Percentiles rank a stretch among this genome's conserved stretches.
phyloP scores from a whole-genome alignment of 2,329 filamentous ascomycete genomes.

The Westerdykella aurantiaca region DNA sequence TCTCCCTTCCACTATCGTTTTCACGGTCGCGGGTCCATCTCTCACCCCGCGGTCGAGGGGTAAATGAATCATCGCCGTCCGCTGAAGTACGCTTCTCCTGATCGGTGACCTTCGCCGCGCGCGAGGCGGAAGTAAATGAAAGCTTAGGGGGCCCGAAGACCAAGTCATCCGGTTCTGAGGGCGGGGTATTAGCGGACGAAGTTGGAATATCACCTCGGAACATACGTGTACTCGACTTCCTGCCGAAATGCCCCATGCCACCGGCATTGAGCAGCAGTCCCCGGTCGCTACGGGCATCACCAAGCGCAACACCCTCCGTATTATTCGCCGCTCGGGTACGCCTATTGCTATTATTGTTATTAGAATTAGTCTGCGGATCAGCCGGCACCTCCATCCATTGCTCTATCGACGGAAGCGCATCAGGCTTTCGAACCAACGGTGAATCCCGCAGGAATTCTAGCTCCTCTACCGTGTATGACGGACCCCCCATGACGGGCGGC shows the following conservation, averaged over 20 bases:
- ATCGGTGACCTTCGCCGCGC: constrained; percentile 43
- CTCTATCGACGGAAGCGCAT: constrained; percentile 72
- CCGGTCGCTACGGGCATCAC: constrained; percentile 26
- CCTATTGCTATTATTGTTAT: constrained; percentile 19
- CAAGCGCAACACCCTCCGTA: constrained; percentile 24
- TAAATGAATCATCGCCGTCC: constrained; percentile 39
- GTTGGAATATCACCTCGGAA: constrained; percentile 42
- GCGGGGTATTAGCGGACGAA: constrained; percentile 25
- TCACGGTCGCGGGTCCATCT: constrained; percentile 42
- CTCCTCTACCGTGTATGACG: constrained; percentile 65
- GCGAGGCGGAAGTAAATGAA: constrained; percentile 72
- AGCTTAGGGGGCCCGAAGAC: constrained; percentile 79
- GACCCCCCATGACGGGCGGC: constrained; percentile 22
- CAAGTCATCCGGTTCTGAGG: constrained; percentile 67
- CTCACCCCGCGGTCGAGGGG: constrained; percentile 30
- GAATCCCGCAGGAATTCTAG: constrained; percentile 72
- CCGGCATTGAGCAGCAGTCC: constrained; percentile 24
- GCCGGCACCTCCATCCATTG: constrained; percentile 85
- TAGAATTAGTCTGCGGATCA: constrained; percentile 23
- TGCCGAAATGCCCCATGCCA: constrained; percentile 32
- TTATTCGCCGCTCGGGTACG: constrained; percentile 19
- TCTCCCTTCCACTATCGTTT: constrained; percentile 32
- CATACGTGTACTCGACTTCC: constrained; percentile 39
- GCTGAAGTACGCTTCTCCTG: constrained; percentile 33
- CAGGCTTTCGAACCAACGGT: constrained; percentile 75